Percentiles rank a stretch among this genome's conserved stretches.
Conservation (phyloP, 352 stramenopile species). For the Phytopythium oedochilum region DNA sequence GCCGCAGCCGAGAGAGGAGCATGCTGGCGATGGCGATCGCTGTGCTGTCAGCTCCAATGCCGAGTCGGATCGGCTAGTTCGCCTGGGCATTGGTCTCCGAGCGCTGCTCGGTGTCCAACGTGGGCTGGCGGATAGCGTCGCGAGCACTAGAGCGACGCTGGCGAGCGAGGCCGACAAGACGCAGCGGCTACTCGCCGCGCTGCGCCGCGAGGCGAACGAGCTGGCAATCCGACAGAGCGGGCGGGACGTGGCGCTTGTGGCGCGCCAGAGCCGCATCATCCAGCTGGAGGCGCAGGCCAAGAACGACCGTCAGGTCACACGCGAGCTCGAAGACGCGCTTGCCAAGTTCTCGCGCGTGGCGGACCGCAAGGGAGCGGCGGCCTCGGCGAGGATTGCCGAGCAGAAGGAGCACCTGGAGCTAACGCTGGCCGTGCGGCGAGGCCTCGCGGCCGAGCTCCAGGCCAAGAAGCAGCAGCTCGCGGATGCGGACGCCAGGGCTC, state of each 20-base stretch:
- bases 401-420: slow-evolving; percentile 62
- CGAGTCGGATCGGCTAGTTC: too few relatives aligned
- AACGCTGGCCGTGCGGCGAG: slow-evolving; percentile 49
- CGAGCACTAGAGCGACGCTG: background rate
- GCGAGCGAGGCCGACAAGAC: slow-evolving; percentile 27
- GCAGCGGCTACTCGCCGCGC: slow-evolving; percentile 13
- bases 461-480: slow-evolving; percentile 39
- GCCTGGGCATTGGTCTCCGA: too few relatives aligned
- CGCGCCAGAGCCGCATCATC: slow-evolving; percentile 44
- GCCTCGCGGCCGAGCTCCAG: slow-evolving; percentile 47
- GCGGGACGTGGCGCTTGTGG: slow-evolving; percentile 36
- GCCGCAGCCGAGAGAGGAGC: background rate
- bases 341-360: slow-evolving; percentile 18
- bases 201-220: slow-evolving; percentile 40
- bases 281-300: slow-evolving; percentile 52
- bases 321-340: slow-evolving; percentile 37
- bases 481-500: slow-evolving; percentile 27
- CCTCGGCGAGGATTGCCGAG: slow-evolving; percentile 23
- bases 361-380: slow-evolving; percentile 21
- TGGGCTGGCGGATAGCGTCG: background rate
- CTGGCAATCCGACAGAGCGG: slow-evolving; percentile 43
- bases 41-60: too few relatives aligned
- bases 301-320: slow-evolving; percentile 39
- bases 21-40: too few relatives aligned
- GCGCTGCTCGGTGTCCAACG: too few relatives aligned